Evolutionary conservation across 305 asterid genomes (phyloP), one percentile per base, ranked within the genome.

Genomic region (Solanum chacoense): DNA sequence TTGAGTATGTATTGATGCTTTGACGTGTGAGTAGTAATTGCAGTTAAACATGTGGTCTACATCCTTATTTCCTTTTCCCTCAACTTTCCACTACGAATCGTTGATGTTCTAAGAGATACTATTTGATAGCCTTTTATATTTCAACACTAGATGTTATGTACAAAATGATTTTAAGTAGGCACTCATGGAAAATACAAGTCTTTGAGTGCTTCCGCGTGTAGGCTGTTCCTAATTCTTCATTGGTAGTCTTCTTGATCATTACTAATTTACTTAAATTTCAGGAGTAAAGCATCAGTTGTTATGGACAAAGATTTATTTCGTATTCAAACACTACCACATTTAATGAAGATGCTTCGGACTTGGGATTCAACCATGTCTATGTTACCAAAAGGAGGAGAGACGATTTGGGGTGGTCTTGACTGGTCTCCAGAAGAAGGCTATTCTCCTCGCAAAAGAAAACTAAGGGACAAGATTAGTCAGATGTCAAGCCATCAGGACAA

Each of bases 341-440:
- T 96, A 76, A 96, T 96, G 99, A 94, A 79, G 94, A 96, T 96
- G 99, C 92, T 97, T 3, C 92, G 99, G 77, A 95, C 99, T 85
- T 96, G 99, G 99, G 98, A 96, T 91, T 94, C 99, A 42, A 95
- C 98, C 71, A 95, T 96, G 98, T 95, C 99, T 2, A 95, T 96
- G 99, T 92, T 96, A 88, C 99, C 99, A 28, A 96, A 91, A 92
- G 99, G 99, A 88, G 99, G 99, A 80, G 96, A 96, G 74, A 94
- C 95, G 32, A 96, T 96, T 83, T 96, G 98, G 99, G 98, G 98
- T 88, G 95, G 93, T 90, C 94, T 96, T 89, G 97, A 96, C 88
- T 95, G 99, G 98, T 91, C 98, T 26, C 99, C 99, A 0, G 99
- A 96, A 89, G 95, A 95, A 91, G 94, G 94, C 87, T 92, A 87